These are phyloP conservation scores for Reutealis trisperma DNA, from an alignment of 345 rosid species.

Conservation along the genomic window DNA sequence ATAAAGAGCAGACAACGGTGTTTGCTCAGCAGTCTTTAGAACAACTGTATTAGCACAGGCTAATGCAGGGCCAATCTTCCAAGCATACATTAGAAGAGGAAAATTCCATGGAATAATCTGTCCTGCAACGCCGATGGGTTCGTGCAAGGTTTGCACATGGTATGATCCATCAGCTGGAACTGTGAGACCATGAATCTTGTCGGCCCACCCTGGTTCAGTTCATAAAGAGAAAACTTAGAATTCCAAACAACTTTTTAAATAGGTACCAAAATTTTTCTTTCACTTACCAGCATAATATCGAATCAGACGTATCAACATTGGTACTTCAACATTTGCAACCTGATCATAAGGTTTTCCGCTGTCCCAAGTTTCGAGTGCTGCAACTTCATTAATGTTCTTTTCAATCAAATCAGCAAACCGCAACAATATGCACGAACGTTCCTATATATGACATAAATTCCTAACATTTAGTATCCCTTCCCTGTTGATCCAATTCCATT, in stretches of 20 bases:
- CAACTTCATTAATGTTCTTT: conserved; percentile 64
- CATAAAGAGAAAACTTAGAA: not conserved
- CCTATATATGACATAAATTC: conserved; percentile 36
- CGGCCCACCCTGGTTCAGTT: conserved; percentile 60
- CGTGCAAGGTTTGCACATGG: conserved; percentile 39
- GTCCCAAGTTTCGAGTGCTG: conserved; percentile 84
- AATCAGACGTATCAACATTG: conserved; percentile 54
- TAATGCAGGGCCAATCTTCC: conserved; percentile 41
- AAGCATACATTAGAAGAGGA: conserved; percentile 30
- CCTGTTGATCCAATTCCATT: not conserved
- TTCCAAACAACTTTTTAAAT: not conserved
- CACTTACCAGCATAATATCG: conserved; percentile 73
- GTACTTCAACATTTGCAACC: conserved; percentile 59
- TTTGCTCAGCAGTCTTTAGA: conserved; percentile 39
- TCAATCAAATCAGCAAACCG: conserved; percentile 81
- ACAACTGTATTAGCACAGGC: conserved; percentile 37
- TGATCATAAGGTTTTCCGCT: conserved; percentile 78
- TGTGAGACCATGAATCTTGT: conserved; percentile 41
- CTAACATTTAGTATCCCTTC: not conserved
- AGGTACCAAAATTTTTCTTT: not conserved
- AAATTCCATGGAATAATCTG: conserved; percentile 45
- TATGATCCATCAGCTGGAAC: conserved; percentile 25
- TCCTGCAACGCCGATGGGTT: conserved; percentile 39
- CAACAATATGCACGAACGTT: conserved; percentile 58
- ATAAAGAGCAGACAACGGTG: conserved; percentile 36